These are phyloP conservation scores for Pulicaria dysenterica DNA, from an alignment of 129 eudicot species.

Conservation along the genomic window DNA sequence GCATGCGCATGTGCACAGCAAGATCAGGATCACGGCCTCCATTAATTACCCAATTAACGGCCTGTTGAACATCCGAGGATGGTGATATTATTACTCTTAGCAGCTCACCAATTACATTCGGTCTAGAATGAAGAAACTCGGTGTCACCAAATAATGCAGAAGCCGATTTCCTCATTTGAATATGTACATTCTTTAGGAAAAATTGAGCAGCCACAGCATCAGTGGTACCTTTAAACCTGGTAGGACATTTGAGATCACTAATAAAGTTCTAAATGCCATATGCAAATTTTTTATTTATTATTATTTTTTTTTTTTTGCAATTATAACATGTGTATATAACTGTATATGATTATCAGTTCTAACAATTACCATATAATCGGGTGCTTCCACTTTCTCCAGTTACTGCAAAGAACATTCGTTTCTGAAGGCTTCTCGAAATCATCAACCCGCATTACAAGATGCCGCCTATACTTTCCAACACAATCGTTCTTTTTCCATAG, in stretches of 20 bases:
- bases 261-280: not conserved
- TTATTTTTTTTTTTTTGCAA: not conserved
- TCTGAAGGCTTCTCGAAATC: conserved; percentile 57
- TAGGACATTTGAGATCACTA: not conserved
- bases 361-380: conserved; percentile 60
- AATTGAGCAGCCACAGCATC: conserved; percentile 73
- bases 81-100: conserved; percentile 57
- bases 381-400: conserved; percentile 65
- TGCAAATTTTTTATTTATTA: not conserved
- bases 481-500: conserved; percentile 58
- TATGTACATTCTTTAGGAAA: conserved; percentile 58
- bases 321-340: not conserved
- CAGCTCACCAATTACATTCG: conserved; percentile 60
- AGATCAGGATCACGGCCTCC: conserved; percentile 57
- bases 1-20: conserved; percentile 72
- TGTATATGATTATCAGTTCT: not conserved
- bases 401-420: conserved; percentile 60
- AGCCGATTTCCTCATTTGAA: conserved; percentile 52
- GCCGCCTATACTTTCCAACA: conserved; percentile 42
- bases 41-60: conserved; percentile 48
- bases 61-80: conserved; percentile 47
- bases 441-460: conserved; percentile 57
- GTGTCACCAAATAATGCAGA: conserved; percentile 43
- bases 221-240: conserved; percentile 70
- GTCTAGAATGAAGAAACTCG: conserved; percentile 46